phyloP scores from a whole-genome alignment of 768 basidiomycete species.

The Boletus subparvulus region DNA sequence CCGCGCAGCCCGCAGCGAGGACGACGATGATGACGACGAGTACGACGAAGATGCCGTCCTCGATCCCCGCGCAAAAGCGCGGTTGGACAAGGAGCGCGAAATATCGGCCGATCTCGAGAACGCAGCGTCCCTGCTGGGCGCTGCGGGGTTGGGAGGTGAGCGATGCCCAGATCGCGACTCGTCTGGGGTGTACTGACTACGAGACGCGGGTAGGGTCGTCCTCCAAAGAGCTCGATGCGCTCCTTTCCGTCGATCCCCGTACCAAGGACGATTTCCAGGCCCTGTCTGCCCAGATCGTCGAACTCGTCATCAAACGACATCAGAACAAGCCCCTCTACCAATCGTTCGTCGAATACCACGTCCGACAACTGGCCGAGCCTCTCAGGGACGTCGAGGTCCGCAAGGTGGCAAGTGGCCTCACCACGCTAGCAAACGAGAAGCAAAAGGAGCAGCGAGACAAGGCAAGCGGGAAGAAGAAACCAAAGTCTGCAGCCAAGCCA shows the following conservation, averaged over 20 bases:
- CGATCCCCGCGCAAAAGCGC: slow-evolving; percentile 76
- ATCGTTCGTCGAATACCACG: slow-evolving; percentile 81
- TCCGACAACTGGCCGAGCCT: slow-evolving; percentile 68
- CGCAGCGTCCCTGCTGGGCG: slow-evolving; percentile 79
- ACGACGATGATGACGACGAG: slow-evolving; percentile 39
- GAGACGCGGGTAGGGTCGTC: slow-evolving; percentile 52
- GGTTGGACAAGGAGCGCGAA: slow-evolving; percentile 76
- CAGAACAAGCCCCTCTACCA: slow-evolving; percentile 80
- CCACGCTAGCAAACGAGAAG: slow-evolving; percentile 92
- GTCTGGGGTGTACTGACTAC: not conserved
- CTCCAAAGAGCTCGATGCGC: slow-evolving; percentile 62
- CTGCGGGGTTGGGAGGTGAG: slow-evolving; percentile 63
- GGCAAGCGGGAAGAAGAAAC: slow-evolving; percentile 87
- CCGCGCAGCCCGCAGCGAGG: slow-evolving; percentile 38
- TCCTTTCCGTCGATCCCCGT: slow-evolving; percentile 77
- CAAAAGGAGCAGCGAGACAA: slow-evolving; percentile 88
- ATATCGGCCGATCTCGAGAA: slow-evolving; percentile 85
- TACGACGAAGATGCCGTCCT: slow-evolving; percentile 74
- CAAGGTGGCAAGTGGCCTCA: slow-evolving; percentile 81
- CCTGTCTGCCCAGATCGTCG: slow-evolving; percentile 72
- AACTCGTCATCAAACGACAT: slow-evolving; percentile 75
- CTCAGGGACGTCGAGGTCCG: slow-evolving; percentile 90
- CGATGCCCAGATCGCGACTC: not conserved
- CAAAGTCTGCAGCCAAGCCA: slow-evolving; percentile 69
- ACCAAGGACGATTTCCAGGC: slow-evolving; percentile 86